phyloP scores from a whole-genome alignment of 768 basidiomycete genomes.

The Russula ochroleuca region DNA sequence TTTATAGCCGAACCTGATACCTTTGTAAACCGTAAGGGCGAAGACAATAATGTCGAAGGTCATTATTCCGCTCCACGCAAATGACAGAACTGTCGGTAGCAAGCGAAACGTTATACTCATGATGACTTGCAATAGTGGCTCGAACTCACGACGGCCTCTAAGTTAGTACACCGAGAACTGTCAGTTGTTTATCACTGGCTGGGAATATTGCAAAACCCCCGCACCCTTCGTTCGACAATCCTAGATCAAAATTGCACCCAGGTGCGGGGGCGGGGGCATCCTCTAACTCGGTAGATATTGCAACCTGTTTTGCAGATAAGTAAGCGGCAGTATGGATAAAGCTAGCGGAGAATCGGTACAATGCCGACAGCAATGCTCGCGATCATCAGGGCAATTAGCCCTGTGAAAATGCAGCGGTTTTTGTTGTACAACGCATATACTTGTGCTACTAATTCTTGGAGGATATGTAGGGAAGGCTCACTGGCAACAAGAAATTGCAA shows the following conservation, averaged over 20 bases:
- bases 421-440: background rate
- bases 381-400: background rate
- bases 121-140: background rate
- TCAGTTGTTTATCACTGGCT: background rate
- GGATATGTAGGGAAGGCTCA: background rate
- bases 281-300: background rate
- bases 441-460: background rate
- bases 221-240: background rate
- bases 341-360: background rate
- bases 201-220: background rate
- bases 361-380: background rate
- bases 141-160: background rate
- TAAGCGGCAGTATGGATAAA: background rate
- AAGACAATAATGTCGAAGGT: background rate
- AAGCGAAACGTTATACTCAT: background rate
- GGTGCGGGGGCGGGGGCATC: background rate
- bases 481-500: background rate
- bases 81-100: background rate
- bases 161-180: background rate
- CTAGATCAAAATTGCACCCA: background rate
- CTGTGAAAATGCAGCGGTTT: background rate
- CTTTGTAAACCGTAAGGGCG: background rate
- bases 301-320: background rate
- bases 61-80: background rate
- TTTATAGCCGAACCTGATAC: background rate